Percentiles rank a stretch among this genome's conserved stretches.
Conservation (phyloP, 2,329 filamentous ascomycete species). For the Diaporthe vexans region DNA sequence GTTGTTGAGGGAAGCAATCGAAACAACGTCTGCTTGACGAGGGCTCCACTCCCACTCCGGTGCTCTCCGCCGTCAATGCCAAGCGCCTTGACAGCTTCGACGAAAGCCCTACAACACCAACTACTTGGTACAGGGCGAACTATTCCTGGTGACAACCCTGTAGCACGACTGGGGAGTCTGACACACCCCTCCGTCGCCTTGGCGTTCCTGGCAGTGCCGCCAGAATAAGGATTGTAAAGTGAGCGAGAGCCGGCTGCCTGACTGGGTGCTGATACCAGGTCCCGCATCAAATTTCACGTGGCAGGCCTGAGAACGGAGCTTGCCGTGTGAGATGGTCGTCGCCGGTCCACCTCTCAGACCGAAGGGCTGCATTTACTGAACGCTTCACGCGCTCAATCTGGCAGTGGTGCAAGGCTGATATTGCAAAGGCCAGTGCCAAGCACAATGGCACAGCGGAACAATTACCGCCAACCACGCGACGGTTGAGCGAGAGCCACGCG, state of each 20-base stretch:
- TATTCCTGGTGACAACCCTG: constrained; percentile 5
- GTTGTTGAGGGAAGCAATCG: constrained; percentile 1
- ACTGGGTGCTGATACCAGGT: background rate
- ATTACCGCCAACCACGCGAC: background rate
- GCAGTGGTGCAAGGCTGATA: constrained; percentile 13
- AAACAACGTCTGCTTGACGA: constrained; percentile 4
- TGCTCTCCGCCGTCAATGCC: constrained; percentile 19
- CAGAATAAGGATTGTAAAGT: background rate
- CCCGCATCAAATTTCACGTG: constrained; percentile 24
- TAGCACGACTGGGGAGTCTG: constrained; percentile 4
- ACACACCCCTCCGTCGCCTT: constrained; percentile 19
- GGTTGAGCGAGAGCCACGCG: constrained; percentile 21
- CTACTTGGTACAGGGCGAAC: background rate
- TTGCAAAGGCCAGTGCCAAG: background rate
- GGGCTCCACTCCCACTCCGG: background rate
- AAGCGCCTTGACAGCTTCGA: constrained; percentile 32
- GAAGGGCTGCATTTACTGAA: background rate
- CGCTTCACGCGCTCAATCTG: background rate
- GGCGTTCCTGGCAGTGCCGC: constrained; percentile 1
- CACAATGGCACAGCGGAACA: background rate
- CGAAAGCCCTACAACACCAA: background rate
- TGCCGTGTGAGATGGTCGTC: background rate
- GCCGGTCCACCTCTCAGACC: background rate
- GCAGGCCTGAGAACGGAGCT: constrained; percentile 1
- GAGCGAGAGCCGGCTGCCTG: background rate